Base-by-base conservation (phyloP, 2,329 filamentous ascomycete genomes). In the Colletotrichum filicis region DNA sequence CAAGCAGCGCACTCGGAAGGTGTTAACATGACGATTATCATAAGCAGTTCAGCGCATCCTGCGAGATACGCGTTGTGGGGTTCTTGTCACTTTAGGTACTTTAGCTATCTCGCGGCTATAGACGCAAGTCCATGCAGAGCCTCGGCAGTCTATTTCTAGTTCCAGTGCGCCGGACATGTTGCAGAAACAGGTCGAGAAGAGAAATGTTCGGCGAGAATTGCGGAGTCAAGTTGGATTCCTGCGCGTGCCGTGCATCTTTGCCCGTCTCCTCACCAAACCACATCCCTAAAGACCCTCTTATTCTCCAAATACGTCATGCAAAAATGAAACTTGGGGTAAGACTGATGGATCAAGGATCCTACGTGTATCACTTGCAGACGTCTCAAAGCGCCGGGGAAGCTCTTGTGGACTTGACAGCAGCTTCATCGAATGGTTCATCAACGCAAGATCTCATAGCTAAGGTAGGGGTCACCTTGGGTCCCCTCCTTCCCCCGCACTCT, bases 221-320 rank as follows among this genome's bases (percentile, higher is more conserved):
- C 53, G 30, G 60, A 35, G 61, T 24, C 7, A 16, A 35, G 42
- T 49, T 49, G 35, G 32, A 24, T 46, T 53, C 37, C 24, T 66
- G n/a, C 28, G 9, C 14, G 6, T 42, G n/a, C 14, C 59, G 12
- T 24, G 24, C 28, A 11, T 49, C 35, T 26, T 22, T 22, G 2
- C 22, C 59, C 53, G 16, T 8, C 22, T 16, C 14, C 49, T 26
- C 30, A 26, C 42, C 42, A 4, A 49, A 49, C 42, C 3, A 9
- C 49, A 14, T 7, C 4, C 11, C 22, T n/a, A 7, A 4, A 37
- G 46, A 63, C 28, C 14, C 37, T 60, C 46, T 65, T 22, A 30
- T 67, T 67, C 63, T 67, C 68, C 68, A 71, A 62, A 60, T 37
- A 67, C 62, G 68, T 62, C 68, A 67, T 61, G 63, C 56, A 37